These are phyloP conservation scores for Mortierella sp. DNA, from an alignment of 371 early-diverging fungal genomes.

Conservation along the genomic window DNA sequence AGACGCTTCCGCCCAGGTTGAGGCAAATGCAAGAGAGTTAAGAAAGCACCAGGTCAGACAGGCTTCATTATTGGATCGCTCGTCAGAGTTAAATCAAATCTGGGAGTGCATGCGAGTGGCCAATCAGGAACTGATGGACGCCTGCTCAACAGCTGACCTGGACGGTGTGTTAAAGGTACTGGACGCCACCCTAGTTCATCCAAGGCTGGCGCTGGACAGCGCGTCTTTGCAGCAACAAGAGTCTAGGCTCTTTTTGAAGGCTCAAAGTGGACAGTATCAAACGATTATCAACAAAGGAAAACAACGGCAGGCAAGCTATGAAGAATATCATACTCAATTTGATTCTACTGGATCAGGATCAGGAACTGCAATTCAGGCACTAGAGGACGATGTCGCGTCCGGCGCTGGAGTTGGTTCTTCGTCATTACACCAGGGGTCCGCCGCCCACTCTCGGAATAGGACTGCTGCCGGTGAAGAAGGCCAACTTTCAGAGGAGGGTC, in stretches of 20 bases:
- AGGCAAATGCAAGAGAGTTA: background rate
- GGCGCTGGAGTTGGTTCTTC: conserved; percentile 13
- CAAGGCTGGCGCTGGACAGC: conserved; percentile 18
- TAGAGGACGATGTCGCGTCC: background rate
- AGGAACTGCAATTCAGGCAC: background rate
- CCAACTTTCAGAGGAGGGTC: background rate
- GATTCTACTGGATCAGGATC: conserved; percentile 22
- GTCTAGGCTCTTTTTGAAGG: background rate
- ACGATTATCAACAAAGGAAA: conserved; percentile 8
- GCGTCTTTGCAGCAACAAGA: background rate
- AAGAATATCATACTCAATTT: conserved; percentile 4
- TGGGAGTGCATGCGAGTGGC: conserved; percentile 46
- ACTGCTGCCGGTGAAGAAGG: background rate
- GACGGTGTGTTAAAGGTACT: conserved; percentile 28
- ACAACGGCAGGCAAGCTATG: conserved; percentile 11
- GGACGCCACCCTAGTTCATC: conserved; percentile 27
- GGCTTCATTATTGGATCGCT: conserved; percentile 16
- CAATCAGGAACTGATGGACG: conserved; percentile 49
- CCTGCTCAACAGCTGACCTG: conserved; percentile 42
- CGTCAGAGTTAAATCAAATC: conserved; percentile 31
- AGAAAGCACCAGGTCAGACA: background rate
- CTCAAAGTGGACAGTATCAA: background rate
- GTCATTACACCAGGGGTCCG: conserved; percentile 1
- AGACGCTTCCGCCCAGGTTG: background rate
- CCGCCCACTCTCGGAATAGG: conserved; percentile 1